Evolutionary conservation across 1,284 basidiomycete species (phyloP).

Genomic region (Thelephora terrestris): DNA sequence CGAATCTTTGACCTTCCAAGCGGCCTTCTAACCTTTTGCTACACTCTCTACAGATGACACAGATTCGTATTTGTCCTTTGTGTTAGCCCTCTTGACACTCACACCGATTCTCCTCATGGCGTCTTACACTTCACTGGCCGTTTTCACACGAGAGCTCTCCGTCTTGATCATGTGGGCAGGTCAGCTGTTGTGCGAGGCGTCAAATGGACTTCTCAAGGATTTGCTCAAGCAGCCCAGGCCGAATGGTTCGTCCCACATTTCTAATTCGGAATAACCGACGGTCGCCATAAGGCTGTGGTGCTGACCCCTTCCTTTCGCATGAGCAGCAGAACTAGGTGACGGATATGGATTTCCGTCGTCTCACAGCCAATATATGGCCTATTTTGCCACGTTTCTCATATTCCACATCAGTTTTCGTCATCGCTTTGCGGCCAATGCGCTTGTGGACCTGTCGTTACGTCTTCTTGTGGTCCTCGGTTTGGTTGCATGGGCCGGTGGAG

Average conservation of each 20-base stretch:
- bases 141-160: slow-evolving; percentile 69
- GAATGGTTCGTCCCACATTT: slow-evolving; percentile 32
- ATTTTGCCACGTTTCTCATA: slow-evolving; percentile 69
- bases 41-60: slow-evolving; percentile 47
- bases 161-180: slow-evolving; percentile 79
- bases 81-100: slow-evolving; percentile 60
- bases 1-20: slow-evolving; percentile 3
- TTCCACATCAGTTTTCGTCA: slow-evolving; percentile 68
- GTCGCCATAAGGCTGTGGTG: too few relatives aligned
- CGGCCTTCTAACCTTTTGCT: not conserved
- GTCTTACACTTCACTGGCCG: slow-evolving; percentile 66
- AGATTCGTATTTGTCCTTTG: slow-evolving; percentile 47
- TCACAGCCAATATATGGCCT: slow-evolving; percentile 85
- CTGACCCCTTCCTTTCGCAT: not conserved
- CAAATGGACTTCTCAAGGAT: slow-evolving; percentile 67
- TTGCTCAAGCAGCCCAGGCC: slow-evolving; percentile 63
- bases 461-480: slow-evolving; percentile 40
- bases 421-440: slow-evolving; percentile 43
- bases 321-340: slow-evolving; percentile 46
- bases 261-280: too few relatives aligned
- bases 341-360: slow-evolving; percentile 86
- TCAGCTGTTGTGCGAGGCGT: slow-evolving; percentile 61
- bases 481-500: slow-evolving; percentile 43
- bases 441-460: slow-evolving; percentile 43
- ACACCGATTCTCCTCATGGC: slow-evolving; percentile 73